phyloP scores from a whole-genome alignment of 1,284 basidiomycete species.

The Apiotrichum porosum region DNA sequence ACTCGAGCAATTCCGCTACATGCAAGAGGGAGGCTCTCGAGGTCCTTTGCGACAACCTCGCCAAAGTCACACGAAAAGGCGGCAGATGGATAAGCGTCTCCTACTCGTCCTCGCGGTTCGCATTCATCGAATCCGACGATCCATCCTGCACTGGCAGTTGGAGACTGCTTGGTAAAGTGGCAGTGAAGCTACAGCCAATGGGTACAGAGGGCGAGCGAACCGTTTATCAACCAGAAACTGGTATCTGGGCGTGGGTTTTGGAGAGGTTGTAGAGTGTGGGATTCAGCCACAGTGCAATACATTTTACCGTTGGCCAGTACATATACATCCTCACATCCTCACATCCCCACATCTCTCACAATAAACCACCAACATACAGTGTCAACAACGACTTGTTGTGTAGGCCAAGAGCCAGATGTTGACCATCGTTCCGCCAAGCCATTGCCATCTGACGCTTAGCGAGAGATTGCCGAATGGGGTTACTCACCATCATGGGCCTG shows the following conservation, averaged over 20 bases:
- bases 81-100: slow-evolving; percentile 35
- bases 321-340: background rate
- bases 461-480: background rate
- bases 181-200: background rate
- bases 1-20: too few relatives aligned
- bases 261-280: background rate
- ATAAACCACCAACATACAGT: slow-evolving; percentile 24
- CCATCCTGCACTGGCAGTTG: too few relatives aligned
- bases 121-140: slow-evolving; percentile 12
- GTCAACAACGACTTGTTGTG: slow-evolving; percentile 37
- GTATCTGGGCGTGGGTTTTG: slow-evolving; percentile 14
- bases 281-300: too few relatives aligned
- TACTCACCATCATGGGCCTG: slow-evolving; percentile 38
- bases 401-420: slow-evolving; percentile 38
- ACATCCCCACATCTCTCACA: slow-evolving; percentile 2
- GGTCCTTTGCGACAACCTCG: slow-evolving; percentile 26
- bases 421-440: slow-evolving; percentile 39
- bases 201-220: background rate
- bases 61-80: slow-evolving; percentile 13
- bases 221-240: slow-evolving; percentile 12
- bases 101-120: slow-evolving; percentile 35
- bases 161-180: background rate
- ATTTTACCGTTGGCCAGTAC: too few relatives aligned
- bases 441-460: slow-evolving; percentile 32
- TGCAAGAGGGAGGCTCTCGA: slow-evolving; percentile 19